Percentiles rank a stretch among this genome's conserved stretches.
Conservation (phyloP, 129 eudicot genomes). For the Chrysanthemum seticuspe region DNA sequence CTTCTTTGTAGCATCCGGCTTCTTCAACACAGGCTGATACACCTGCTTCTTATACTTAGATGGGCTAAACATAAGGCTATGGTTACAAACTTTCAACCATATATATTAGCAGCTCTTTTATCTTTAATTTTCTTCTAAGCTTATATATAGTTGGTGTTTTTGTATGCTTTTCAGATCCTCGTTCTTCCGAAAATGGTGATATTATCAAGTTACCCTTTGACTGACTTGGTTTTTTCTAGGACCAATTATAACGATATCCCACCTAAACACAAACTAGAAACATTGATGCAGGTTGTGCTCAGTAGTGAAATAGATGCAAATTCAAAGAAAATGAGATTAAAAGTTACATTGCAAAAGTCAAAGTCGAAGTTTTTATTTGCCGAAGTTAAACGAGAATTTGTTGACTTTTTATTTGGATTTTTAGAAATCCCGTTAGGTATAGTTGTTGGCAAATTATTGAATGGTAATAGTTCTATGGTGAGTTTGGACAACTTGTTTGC, state of each 20-base stretch:
- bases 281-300: not conserved
- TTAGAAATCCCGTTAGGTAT: slow-evolving; percentile 32
- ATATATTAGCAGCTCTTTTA: too few relatives aligned
- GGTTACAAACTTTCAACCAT: too few relatives aligned
- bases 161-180: slow-evolving; percentile 11
- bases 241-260: not conserved
- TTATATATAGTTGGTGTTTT: not conserved
- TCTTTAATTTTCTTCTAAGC: too few relatives aligned
- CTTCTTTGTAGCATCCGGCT: too few relatives aligned
- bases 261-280: not conserved
- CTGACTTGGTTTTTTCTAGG: slow-evolving; percentile 3
- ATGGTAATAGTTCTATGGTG: not conserved
- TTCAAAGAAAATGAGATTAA: slow-evolving; percentile 9
- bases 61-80: too few relatives aligned
- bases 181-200: not conserved
- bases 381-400: slow-evolving; percentile 36
- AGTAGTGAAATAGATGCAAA: not conserved
- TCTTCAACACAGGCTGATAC: too few relatives aligned
- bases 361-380: slow-evolving; percentile 28
- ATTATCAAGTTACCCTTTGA: not conserved
- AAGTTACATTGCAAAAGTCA: slow-evolving; percentile 32
- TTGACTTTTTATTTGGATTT: slow-evolving; percentile 35
- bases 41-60: too few relatives aligned
- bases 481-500: slow-evolving; percentile 26
- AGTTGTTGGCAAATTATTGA: slow-evolving; percentile 5